These are phyloP conservation scores for Infundibulicybe gibba DNA, from an alignment of 768 basidiomycete genomes.

Conservation along the genomic window DNA sequence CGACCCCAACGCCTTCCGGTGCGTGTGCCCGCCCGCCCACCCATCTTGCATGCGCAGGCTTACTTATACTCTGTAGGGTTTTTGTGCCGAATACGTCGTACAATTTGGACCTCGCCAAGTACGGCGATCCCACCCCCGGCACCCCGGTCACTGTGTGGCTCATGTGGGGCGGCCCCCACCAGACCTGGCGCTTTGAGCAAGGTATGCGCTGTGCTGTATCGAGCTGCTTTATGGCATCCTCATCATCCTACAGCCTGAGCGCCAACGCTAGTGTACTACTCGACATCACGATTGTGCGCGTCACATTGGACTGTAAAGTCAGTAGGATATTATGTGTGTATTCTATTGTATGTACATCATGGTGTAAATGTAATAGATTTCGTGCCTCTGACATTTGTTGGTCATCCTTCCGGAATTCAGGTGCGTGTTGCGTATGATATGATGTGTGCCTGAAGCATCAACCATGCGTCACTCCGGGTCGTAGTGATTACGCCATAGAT, in stretches of 20 bases:
- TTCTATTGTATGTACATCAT: too few species aligned
- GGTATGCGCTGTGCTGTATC: conserved; percentile 12
- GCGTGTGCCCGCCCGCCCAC: conserved; percentile 8
- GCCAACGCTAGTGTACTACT: too few species aligned
- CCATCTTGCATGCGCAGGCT: not conserved
- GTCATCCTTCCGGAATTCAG: too few species aligned
- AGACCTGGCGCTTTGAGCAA: conserved; percentile 46
- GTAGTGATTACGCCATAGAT: too few species aligned
- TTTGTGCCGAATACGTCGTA: conserved; percentile 37
- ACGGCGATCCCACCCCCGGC: conserved; percentile 42
- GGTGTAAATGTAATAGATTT: too few species aligned
- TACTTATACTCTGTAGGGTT: conserved; percentile 30
- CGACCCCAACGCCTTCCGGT: conserved; percentile 39
- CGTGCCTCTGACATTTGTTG: too few species aligned
- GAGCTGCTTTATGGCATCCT: not conserved
- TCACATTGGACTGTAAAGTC: too few species aligned
- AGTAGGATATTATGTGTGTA: too few species aligned
- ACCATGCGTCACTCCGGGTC: too few species aligned
- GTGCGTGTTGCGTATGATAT: too few species aligned
- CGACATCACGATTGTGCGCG: too few species aligned
- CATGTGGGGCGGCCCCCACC: conserved; percentile 46
- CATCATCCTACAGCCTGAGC: conserved; percentile 2
- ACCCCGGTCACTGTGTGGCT: conserved; percentile 45
- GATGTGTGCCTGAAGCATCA: too few species aligned
- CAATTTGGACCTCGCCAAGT: conserved; percentile 43